Evolutionary conservation across 2,329 filamentous ascomycete species (phyloP).

Genomic region (Raffaelea ambrosiae): DNA sequence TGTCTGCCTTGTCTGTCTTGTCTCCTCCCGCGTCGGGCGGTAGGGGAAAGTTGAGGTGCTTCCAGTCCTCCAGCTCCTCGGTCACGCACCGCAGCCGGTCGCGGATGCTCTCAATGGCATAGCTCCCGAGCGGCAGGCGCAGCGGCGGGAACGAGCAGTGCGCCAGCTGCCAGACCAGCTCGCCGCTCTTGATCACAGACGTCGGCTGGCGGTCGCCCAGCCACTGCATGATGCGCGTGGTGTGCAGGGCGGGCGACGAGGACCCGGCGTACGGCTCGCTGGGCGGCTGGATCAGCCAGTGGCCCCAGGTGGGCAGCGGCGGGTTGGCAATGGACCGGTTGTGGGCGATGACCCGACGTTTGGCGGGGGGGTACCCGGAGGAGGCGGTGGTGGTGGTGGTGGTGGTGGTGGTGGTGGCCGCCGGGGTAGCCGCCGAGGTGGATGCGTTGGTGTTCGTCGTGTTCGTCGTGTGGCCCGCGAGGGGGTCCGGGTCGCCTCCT

Average conservation of each 20-base stretch:
- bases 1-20: constrained; percentile 3
- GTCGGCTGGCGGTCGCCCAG: constrained; percentile 86
- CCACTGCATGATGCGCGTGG: constrained; percentile 89
- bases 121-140: constrained; percentile 78
- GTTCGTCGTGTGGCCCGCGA: neutral
- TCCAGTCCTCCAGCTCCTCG: constrained; percentile 93
- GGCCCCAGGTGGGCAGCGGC: constrained; percentile 73
- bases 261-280: constrained; percentile 72
- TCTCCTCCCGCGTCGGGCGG: constrained; percentile 29
- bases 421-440: neutral
- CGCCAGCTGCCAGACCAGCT: constrained; percentile 87
- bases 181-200: constrained; percentile 84
- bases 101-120: constrained; percentile 91
- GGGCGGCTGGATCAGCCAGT: constrained; percentile 82
- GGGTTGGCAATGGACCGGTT: constrained; percentile 8
- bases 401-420: constrained; percentile 25
- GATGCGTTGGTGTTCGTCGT: neutral
- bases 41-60: constrained; percentile 64
- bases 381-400: no score
- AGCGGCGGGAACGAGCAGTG: constrained; percentile 93
- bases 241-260: constrained; percentile 78
- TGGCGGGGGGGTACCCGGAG: no score
- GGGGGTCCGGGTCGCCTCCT: neutral
- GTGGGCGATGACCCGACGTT: no score
- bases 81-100: constrained; percentile 85